Evolutionary conservation across 2,329 filamentous ascomycete genomes (phyloP), one percentile per base, ranked within the genome.

Genomic region (Torrubiella hemipterigena): DNA sequence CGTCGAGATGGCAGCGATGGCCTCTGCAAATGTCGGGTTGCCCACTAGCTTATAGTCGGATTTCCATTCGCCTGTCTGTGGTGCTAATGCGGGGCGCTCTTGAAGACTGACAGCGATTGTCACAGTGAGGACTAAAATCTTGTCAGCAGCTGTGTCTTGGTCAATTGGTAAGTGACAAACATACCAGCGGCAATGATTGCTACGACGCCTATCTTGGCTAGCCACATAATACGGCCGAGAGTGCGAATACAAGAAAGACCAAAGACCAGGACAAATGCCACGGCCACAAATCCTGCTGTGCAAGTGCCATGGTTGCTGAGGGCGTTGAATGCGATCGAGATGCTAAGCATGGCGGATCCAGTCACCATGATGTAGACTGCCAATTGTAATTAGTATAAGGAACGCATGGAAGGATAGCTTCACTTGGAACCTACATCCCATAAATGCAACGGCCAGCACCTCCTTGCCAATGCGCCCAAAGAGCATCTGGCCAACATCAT

Each of bases 401-500:
- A n/a, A n/a, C n/a, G n/a, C n/a, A n/a, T n/a, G n/a, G n/a, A n/a
- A n/a, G n/a, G n/a, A n/a, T n/a, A n/a, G n/a, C n/a, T n/a, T n/a
- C n/a, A n/a, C n/a, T n/a, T n/a, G n/a, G n/a, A n/a, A n/a, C 40
- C 34, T 29, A 59, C 55, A 50, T 37, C 63, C 34, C 44, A 48
- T 40, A 30, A 55, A 51, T 10, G 42, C 39, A n/a, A 36, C 37
- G 6, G 49, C 55, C 31, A 67, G 51, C 16, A 63, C 28, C 29
- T 59, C 58, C 5, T 58, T 54, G 1, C 64, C 64, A 5, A 55
- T 32, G 5, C 45, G 54, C 9, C 67, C 66, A 38, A 67, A 62
- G 9, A 69, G 51, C 23, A 63, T 50, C 4, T 39, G 39, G 13
- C 65, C 66, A 3, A 58, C 66, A 41, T 70, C 67, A 29, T 67